These are phyloP conservation scores for Comarum palustre DNA, from an alignment of 306 rosid species.

Conservation along the genomic window DNA sequence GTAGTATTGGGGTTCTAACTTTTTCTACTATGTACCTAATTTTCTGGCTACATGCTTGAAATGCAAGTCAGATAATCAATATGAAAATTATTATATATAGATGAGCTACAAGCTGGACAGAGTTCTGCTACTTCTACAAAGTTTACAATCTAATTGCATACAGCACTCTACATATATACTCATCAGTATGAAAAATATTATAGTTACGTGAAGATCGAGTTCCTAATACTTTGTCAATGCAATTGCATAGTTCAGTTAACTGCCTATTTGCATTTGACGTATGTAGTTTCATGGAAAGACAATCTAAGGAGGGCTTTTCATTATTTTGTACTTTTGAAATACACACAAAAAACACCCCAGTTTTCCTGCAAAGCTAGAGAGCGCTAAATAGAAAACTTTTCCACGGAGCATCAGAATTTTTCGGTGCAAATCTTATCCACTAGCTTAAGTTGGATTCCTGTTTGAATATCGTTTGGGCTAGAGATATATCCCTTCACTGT, in stretches of 20 bases:
- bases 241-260: background rate
- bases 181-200: background rate
- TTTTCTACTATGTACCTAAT: constrained; percentile 7
- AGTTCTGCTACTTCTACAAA: background rate
- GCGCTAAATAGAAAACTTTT: constrained; percentile 15
- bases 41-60: constrained; percentile 11
- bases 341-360: background rate
- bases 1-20: constrained; percentile 11
- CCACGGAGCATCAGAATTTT: constrained; percentile 5
- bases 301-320: background rate
- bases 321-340: background rate
- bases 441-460: constrained; percentile 19
- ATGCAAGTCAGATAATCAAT: constrained; percentile 14
- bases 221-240: background rate
- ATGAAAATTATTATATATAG: constrained; percentile 1
- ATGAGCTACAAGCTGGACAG: background rate
- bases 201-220: constrained; percentile 4
- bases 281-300: background rate
- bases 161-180: background rate
- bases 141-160: background rate
- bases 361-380: background rate
- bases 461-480: constrained; percentile 16
- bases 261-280: background rate
- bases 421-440: constrained; percentile 24
- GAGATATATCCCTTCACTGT: constrained; percentile 16